A percentile compares a stretch with the other conserved stretches of the same genome.
Evolutionary conservation across 768 basidiomycete species (phyloP).

Genomic region (Suillus spraguei): DNA sequence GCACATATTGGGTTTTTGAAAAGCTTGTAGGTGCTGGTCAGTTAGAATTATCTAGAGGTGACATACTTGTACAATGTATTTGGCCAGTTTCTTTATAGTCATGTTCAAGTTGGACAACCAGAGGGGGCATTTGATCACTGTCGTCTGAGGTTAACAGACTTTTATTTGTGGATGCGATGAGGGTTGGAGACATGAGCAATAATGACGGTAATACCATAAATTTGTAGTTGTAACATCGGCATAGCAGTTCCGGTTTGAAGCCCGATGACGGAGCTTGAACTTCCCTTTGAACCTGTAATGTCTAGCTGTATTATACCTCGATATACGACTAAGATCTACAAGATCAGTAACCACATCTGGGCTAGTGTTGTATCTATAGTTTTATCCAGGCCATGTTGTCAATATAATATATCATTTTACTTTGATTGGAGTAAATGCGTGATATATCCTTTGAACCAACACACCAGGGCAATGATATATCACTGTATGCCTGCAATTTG

Average conservation of each 20-base stretch:
- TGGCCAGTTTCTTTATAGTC: background rate
- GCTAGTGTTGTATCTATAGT: no score
- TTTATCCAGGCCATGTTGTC: background rate
- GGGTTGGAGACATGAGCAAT: background rate
- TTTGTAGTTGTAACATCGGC: no score
- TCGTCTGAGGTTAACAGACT: background rate
- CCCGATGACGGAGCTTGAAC: no score
- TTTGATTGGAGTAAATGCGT: background rate
- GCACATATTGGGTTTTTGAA: background rate
- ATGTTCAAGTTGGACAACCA: background rate
- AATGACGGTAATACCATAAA: background rate
- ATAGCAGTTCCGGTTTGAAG: no score
- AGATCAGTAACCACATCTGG: no score
- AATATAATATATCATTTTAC: constrained; percentile 1
- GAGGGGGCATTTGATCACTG: background rate
- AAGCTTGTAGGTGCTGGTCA: background rate
- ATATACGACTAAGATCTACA: no score
- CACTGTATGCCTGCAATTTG: background rate
- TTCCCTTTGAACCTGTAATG: no score
- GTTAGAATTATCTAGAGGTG: background rate
- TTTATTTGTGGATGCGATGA: background rate
- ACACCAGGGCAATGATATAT: background rate
- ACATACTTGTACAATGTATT: background rate
- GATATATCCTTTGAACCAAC: background rate
- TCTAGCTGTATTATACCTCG: no score